A percentile compares a stretch with the other conserved stretches of the same genome.
These are phyloP conservation scores for Tricholomella constricta DNA, from an alignment of 768 basidiomycete genomes.

Conservation along the genomic window DNA sequence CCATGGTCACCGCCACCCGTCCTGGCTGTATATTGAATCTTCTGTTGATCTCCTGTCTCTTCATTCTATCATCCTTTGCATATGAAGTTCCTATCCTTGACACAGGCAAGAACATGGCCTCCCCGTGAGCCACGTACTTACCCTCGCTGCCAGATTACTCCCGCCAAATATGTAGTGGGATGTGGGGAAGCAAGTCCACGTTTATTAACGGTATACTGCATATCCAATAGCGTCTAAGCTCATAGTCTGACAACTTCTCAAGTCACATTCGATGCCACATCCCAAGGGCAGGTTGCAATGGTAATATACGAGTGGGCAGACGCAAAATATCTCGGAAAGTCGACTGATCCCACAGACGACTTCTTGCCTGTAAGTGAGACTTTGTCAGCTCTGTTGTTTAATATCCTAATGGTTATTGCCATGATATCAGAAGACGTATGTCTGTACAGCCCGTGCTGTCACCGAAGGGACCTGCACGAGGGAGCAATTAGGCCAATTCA, in stretches of 20 bases:
- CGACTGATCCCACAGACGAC: conserved; percentile 54
- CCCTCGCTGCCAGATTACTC: conserved; percentile 56
- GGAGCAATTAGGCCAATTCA: conserved; percentile 85
- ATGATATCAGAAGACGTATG: conserved; percentile 74
- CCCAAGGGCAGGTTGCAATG: conserved; percentile 88
- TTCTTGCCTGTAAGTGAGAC: conserved; percentile 60
- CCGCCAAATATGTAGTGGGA: conserved; percentile 92
- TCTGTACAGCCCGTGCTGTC: conserved; percentile 87
- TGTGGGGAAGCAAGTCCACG: conserved; percentile 82
- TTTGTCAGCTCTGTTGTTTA: neutral
- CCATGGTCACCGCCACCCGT: conserved; percentile 19
- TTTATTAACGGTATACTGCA: conserved; percentile 80
- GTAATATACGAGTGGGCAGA: conserved; percentile 97
- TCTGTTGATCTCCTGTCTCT: conserved; percentile 31
- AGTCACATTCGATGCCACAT: conserved; percentile 79
- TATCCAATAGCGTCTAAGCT: neutral
- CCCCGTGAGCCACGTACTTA: conserved; percentile 9
- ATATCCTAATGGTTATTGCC: neutral
- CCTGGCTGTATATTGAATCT: conserved; percentile 18
- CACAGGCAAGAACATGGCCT: conserved; percentile 42
- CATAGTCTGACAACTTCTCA: conserved; percentile 8
- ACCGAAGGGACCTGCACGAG: conserved; percentile 67
- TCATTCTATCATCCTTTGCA: conserved; percentile 40
- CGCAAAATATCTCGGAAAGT: conserved; percentile 77
- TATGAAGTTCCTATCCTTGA: conserved; percentile 71